Conservation (phyloP, 306 rosid species). For the Prunus fruticosa region DNA sequence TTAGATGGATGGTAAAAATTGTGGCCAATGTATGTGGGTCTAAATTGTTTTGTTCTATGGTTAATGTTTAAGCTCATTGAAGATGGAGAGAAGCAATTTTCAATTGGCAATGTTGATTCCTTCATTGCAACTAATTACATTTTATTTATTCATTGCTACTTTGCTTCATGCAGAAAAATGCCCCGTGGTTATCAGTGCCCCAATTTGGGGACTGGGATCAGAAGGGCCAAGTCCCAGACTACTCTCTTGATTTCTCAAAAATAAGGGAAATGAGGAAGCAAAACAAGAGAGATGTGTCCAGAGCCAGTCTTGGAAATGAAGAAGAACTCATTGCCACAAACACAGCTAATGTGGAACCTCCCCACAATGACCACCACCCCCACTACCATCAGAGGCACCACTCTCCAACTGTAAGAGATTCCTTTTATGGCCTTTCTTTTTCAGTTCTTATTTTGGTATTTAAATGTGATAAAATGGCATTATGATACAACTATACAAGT, state of each 20-base stretch:
- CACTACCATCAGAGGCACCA: slow-evolving; percentile 52
- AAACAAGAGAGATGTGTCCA: slow-evolving; percentile 77
- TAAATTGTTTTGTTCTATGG: no score
- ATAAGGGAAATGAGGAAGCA: slow-evolving; percentile 93
- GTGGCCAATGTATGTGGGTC: no score
- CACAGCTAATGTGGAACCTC: slow-evolving; percentile 34
- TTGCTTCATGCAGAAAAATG: slow-evolving; percentile 50
- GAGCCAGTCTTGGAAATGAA: slow-evolving; percentile 95
- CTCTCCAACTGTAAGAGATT: slow-evolving; percentile 84
- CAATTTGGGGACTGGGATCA: slow-evolving; percentile 99
- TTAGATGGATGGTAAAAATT: no score
- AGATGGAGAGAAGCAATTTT: background rate
- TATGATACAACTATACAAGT: background rate
- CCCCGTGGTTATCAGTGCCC: slow-evolving; percentile 87
- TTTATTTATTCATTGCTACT: background rate
- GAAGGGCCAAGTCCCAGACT: slow-evolving; percentile 82
- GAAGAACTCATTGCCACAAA: slow-evolving; percentile 69
- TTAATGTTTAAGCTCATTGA: background rate
- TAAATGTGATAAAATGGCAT: background rate
- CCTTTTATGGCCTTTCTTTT: slow-evolving; percentile 28
- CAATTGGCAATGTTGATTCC: background rate
- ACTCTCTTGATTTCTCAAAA: slow-evolving; percentile 93
- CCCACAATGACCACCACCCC: slow-evolving; percentile 44
- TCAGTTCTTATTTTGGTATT: slow-evolving; percentile 10
- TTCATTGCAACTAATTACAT: background rate